Evolutionary conservation across 2,329 filamentous ascomycete species (phyloP).

Genomic region (Metarhizium rileyi): DNA sequence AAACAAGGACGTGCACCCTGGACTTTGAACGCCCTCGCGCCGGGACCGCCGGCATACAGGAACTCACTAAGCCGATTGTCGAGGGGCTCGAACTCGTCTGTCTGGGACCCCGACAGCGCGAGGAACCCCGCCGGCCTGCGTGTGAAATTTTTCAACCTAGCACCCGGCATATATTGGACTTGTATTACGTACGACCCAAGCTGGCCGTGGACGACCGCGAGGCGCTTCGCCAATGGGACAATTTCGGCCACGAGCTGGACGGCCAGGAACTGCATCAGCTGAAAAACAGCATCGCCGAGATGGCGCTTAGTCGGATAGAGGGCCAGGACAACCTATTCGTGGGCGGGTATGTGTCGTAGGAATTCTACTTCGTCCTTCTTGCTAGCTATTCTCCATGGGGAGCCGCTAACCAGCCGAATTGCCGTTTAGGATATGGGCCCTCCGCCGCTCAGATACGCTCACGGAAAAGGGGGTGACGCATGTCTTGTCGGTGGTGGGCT

Average conservation of each 20-base stretch:
- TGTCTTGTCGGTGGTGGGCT: conserved; percentile 71
- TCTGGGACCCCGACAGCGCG: too few species aligned
- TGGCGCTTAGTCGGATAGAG: conserved; percentile 33
- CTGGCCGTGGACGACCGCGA: not conserved
- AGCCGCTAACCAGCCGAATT: too few species aligned
- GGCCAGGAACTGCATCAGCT: conserved; percentile 3
- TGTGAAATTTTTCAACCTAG: too few species aligned
- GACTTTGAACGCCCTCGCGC: too few species aligned
- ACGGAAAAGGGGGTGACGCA: conserved; percentile 73
- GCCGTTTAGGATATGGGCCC: conserved; percentile 64
- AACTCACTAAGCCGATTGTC: too few species aligned
- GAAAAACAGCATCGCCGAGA: conserved; percentile 20
- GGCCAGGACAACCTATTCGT: conserved; percentile 32
- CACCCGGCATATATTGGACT: too few species aligned
- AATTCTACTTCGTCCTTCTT: not conserved
- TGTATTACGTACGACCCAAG: not conserved
- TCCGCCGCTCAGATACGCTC: conserved; percentile 63
- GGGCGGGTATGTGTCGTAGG: conserved; percentile 24
- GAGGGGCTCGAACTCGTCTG: too few species aligned
- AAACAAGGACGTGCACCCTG: too few species aligned
- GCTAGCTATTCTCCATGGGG: not conserved
- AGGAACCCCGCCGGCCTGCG: too few species aligned
- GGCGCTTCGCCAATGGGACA: conserved; percentile 7
- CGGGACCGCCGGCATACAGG: too few species aligned
- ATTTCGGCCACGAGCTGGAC: conserved; percentile 8